Evolutionary conservation across 495 filamentous ascomycete genomes (phyloP).

Genomic region (Pseudomonodictys pantanalensis): DNA sequence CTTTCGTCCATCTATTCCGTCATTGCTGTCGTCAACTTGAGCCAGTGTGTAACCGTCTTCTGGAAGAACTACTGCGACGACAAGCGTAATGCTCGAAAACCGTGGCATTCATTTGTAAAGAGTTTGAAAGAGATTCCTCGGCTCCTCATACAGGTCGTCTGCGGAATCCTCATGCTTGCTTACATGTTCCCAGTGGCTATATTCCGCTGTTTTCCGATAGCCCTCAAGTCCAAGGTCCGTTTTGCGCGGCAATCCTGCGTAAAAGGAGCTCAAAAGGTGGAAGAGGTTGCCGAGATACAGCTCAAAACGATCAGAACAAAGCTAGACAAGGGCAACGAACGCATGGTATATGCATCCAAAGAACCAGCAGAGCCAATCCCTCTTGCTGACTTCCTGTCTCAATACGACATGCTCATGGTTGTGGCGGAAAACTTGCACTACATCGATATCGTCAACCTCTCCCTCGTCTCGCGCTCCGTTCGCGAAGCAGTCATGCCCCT

Average conservation of each 20-base stretch:
- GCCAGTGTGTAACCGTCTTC: background rate
- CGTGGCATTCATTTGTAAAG: too few relatives aligned
- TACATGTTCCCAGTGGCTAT: background rate
- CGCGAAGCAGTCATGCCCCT: constrained; percentile 25
- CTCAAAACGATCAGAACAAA: background rate
- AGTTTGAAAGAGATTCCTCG: too few relatives aligned
- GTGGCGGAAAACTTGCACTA: constrained; percentile 25
- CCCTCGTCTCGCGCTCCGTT: constrained; percentile 18
- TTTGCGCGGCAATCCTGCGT: constrained; percentile 15
- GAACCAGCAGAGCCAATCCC: background rate
- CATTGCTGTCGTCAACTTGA: constrained; percentile 7
- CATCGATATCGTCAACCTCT: constrained; percentile 24
- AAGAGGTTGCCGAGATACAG: background rate
- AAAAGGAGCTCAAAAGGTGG: constrained; percentile 5
- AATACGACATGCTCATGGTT: constrained; percentile 30
- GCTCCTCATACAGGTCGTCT: too few relatives aligned
- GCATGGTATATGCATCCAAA: background rate
- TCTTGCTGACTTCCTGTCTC: constrained; percentile 23
- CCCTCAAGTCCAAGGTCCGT: constrained; percentile 14
- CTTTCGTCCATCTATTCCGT: constrained; percentile 14
- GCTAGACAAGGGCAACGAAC: background rate
- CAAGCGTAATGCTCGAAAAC: too few relatives aligned
- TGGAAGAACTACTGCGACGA: too few relatives aligned
- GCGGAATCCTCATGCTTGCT: background rate
- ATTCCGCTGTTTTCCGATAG: constrained; percentile 20